Percentiles rank a stretch among this genome's conserved stretches.
Evolutionary conservation across 2,329 filamentous ascomycete genomes (phyloP).

Genomic region (Biscogniauxia mediterranea): DNA sequence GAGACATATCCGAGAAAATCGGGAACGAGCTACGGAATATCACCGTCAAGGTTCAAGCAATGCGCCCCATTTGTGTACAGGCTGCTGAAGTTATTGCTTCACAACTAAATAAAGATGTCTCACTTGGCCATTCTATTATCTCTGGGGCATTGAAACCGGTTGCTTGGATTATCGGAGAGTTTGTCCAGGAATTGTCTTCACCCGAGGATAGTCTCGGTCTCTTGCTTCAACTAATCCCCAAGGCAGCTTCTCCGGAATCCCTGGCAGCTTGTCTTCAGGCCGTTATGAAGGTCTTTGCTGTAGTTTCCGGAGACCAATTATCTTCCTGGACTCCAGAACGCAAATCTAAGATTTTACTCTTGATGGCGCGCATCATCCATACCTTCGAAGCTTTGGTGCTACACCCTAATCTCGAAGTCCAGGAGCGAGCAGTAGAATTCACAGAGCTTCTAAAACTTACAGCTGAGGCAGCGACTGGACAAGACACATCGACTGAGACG

Average conservation of each 20-base stretch:
- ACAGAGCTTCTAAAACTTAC: slow-evolving; percentile 85
- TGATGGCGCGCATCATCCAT: slow-evolving; percentile 79
- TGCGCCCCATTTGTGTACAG: slow-evolving; percentile 75
- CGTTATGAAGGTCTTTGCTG: slow-evolving; percentile 78
- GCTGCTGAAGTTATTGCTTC: slow-evolving; percentile 76
- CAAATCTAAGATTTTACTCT: slow-evolving; percentile 71
- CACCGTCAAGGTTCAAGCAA: slow-evolving; percentile 83
- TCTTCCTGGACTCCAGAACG: slow-evolving; percentile 69
- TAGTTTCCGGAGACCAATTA: slow-evolving; percentile 63
- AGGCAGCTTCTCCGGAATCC: slow-evolving; percentile 59
- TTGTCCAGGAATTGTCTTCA: slow-evolving; percentile 66
- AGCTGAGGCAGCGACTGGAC: slow-evolving; percentile 72
- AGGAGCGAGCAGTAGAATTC: slow-evolving; percentile 91
- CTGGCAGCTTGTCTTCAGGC: slow-evolving; percentile 83
- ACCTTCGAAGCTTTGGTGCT: slow-evolving; percentile 75
- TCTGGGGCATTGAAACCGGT: slow-evolving; percentile 71
- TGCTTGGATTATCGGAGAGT: slow-evolving; percentile 88
- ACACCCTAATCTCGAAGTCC: slow-evolving; percentile 88
- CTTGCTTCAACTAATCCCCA: slow-evolving; percentile 65
- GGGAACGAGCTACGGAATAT: slow-evolving; percentile 86
- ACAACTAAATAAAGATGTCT: slow-evolving; percentile 52
- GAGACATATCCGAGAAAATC: slow-evolving; percentile 66
- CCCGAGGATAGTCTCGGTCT: slow-evolving; percentile 72
- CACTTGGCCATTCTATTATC: slow-evolving; percentile 54
- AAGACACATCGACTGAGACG: slow-evolving; percentile 56